A percentile compares a stretch with the other conserved stretches of the same genome.
Evolutionary conservation across 2,329 filamentous ascomycete species (phyloP).

Genomic region (Graphium sp.): DNA sequence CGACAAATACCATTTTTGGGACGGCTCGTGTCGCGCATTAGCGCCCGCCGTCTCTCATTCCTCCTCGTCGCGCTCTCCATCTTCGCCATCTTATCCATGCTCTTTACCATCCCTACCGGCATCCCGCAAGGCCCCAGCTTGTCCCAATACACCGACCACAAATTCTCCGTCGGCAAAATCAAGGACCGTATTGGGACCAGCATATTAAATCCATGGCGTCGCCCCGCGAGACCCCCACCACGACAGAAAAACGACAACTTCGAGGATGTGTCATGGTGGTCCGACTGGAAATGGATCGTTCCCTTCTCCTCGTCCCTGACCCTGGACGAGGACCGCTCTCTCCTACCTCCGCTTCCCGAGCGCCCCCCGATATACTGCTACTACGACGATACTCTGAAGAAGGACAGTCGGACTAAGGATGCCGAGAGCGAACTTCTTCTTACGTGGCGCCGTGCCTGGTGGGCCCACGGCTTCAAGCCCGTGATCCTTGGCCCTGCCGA

Average conservation of each 20-base stretch:
- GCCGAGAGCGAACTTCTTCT: slow-evolving; percentile 67
- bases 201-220: slow-evolving; percentile 49
- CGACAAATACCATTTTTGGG: too few relatives aligned
- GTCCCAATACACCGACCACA: slow-evolving; percentile 30
- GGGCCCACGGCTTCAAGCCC: slow-evolving; percentile 81
- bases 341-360: slow-evolving; percentile 59
- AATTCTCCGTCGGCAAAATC: slow-evolving; percentile 25
- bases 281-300: slow-evolving; percentile 70
- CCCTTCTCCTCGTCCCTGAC: slow-evolving; percentile 72
- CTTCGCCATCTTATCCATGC: slow-evolving; percentile 34
- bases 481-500: slow-evolving; percentile 66
- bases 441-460: slow-evolving; percentile 88
- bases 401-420: slow-evolving; percentile 45
- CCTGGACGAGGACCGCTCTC: slow-evolving; percentile 65
- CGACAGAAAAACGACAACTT: slow-evolving; percentile 64
- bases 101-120: slow-evolving; percentile 31
- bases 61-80: slow-evolving; percentile 32
- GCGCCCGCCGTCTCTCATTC: slow-evolving; percentile 32
- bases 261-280: slow-evolving; percentile 70
- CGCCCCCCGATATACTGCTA: slow-evolving; percentile 79
- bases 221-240: slow-evolving; percentile 53
- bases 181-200: slow-evolving; percentile 24
- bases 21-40: slow-evolving; percentile 29
- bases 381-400: slow-evolving; percentile 53
- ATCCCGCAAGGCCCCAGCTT: slow-evolving; percentile 30